These are phyloP conservation scores for Haematococcus lacustris DNA, from an alignment of 139 green algal species.

Conservation along the genomic window DNA sequence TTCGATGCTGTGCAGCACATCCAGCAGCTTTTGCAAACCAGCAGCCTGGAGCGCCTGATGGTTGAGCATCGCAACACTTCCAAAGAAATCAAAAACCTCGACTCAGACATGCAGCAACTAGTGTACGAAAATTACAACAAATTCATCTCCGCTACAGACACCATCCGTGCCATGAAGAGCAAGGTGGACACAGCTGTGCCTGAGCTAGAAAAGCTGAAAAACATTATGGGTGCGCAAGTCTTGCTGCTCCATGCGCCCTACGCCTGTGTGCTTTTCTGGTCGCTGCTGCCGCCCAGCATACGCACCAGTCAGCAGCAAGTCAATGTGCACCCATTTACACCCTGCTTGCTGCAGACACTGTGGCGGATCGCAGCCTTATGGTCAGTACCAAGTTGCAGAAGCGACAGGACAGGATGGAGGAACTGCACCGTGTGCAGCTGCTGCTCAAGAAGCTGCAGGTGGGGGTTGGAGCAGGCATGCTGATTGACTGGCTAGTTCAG, in stretches of 20 bases:
- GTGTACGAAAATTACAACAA: slow-evolving; percentile 99
- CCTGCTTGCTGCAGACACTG: slow-evolving; percentile 38
- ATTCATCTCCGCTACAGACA: slow-evolving; percentile 96
- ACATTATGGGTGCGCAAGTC: slow-evolving; percentile 39
- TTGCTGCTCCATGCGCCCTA: too few relatives aligned
- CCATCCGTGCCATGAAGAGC: slow-evolving; percentile 68
- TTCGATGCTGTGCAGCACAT: slow-evolving; percentile 49
- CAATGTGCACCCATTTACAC: neutral
- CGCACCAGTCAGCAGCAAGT: neutral
- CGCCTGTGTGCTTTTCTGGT: too few relatives aligned
- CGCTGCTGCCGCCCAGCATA: too few relatives aligned
- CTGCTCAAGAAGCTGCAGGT: slow-evolving; percentile 83
- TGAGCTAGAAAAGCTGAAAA: slow-evolving; percentile 60
- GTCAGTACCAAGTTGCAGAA: slow-evolving; percentile 78
- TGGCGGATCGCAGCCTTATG: slow-evolving; percentile 53
- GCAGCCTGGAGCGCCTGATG: slow-evolving; percentile 63
- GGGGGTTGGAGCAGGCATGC: neutral
- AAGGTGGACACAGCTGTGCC: slow-evolving; percentile 59
- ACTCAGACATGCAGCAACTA: slow-evolving; percentile 95
- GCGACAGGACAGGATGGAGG: slow-evolving; percentile 73
- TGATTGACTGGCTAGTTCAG: neutral
- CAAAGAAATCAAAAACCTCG: slow-evolving; percentile 81
- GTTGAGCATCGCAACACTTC: slow-evolving; percentile 71
- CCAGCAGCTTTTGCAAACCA: slow-evolving; percentile 38
- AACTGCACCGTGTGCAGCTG: slow-evolving; percentile 70